Percentiles rank a stretch among this genome's conserved stretches.
phyloP scores from a whole-genome alignment of 2,329 filamentous ascomycete species.

The Venturia carpophila region DNA sequence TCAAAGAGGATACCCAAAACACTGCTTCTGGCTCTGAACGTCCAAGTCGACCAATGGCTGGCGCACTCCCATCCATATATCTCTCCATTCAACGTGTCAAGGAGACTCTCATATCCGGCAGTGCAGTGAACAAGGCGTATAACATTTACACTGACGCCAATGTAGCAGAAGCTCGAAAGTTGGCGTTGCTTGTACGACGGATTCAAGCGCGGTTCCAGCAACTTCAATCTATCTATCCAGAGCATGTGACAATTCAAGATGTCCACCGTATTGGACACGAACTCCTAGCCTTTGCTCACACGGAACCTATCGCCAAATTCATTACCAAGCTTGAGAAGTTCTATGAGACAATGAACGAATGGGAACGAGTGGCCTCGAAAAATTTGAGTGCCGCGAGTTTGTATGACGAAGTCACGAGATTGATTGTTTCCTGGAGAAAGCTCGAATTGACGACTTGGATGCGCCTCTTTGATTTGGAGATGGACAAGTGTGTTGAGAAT shows the following conservation, averaged over 20 bases:
- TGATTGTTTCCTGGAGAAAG: conserved; percentile 82
- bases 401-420: conserved; percentile 69
- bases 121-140: conserved; percentile 45
- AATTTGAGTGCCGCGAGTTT: conserved; percentile 61
- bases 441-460: conserved; percentile 91
- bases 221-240: conserved; percentile 56
- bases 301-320: conserved; percentile 77
- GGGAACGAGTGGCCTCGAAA: conserved; percentile 86
- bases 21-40: not conserved
- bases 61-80: conserved; percentile 58
- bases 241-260: conserved; percentile 73
- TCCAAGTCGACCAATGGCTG: conserved; percentile 20
- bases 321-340: conserved; percentile 83
- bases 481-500: conserved; percentile 64
- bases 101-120: conserved; percentile 36
- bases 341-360: conserved; percentile 79
- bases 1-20: not conserved
- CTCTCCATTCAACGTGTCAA: conserved; percentile 57
- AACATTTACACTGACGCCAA: conserved; percentile 90
- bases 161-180: conserved; percentile 62
- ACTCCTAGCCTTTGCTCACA: conserved; percentile 65
- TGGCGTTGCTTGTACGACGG: conserved; percentile 61
- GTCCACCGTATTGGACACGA: conserved; percentile 68
- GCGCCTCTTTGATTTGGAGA: conserved; percentile 77
- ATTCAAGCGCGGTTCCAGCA: conserved; percentile 65